Evolutionary conservation across 768 basidiomycete species (phyloP), one percentile per base, ranked within the genome.

Genomic region (Porpolomopsis calyptriformis): DNA sequence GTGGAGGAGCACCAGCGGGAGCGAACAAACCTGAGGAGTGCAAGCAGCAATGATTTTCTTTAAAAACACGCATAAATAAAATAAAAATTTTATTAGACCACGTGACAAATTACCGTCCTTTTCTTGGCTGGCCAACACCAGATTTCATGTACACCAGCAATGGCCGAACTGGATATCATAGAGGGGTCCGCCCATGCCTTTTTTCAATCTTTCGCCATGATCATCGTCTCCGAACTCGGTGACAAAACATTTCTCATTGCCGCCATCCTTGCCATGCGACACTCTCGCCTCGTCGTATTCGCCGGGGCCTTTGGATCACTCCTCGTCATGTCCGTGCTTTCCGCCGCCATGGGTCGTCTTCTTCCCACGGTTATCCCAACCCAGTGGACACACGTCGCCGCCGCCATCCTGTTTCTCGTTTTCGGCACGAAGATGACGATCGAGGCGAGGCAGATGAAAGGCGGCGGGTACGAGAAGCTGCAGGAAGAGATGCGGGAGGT

Each of bases 231-330:
- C 2, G 89, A 92, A 70, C 84, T 93, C 35, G 94, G 94, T 19
- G 94, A 98, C 78, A 96, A 97, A 63, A 97, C 94, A 0, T 83
- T 94, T 40, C 90, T 93, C 42, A 90, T 93, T 41, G 70, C 74
- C 22, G 76, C 76, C 67, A 89, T 81, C 58, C 85, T 78, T 56
- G 91, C 93, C 9, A 92, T 92, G 80, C 83, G 90, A 5, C 91
- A 96, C 60, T 82, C 91, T 1, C 82, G 93, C 18, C 53, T 83
- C 36, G 65, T 80, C 47, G 91, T 99, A 49, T 97, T 97, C 59
- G 70, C 71, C 0, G 96, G 93, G 25, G 93, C 96, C 1, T 82
- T 97, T 53, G 73, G 76, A 12, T 90, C 91, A 6, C 76, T 99
- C 37, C 72, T 85, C 45, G 64, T 96, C 61, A 99, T 99, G 96